Conservation (phyloP, 441 rosid genomes). For the Pelargonium citronellum region DNA sequence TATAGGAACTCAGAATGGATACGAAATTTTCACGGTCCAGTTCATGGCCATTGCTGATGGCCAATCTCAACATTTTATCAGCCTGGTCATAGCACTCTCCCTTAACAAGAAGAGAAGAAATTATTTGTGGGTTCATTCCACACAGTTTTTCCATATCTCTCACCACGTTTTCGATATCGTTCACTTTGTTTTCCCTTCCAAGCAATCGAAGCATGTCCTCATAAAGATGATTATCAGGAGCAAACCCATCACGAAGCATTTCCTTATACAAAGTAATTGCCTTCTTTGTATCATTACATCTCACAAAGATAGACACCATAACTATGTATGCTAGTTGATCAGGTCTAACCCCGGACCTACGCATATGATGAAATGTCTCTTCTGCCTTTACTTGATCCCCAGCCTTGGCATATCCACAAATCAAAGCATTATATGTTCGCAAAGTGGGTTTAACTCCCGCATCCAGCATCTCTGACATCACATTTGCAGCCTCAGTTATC, state of each 20-base stretch:
- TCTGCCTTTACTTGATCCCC: slow-evolving; percentile 80
- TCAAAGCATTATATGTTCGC: slow-evolving; percentile 83
- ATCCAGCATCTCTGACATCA: slow-evolving; percentile 95
- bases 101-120: slow-evolving; percentile 71
- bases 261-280: slow-evolving; percentile 56
- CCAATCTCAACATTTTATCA: slow-evolving; percentile 56
- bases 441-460: slow-evolving; percentile 72
- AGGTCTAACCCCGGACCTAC: slow-evolving; percentile 68
- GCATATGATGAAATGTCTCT: slow-evolving; percentile 68
- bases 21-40: slow-evolving; percentile 50
- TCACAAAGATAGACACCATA: slow-evolving; percentile 72
- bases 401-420: slow-evolving; percentile 93
- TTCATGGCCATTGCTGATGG: slow-evolving; percentile 47
- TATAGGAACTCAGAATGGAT: slow-evolving; percentile 65
- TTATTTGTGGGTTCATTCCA: slow-evolving; percentile 55
- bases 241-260: slow-evolving; percentile 58
- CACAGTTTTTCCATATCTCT: slow-evolving; percentile 65
- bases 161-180: slow-evolving; percentile 53
- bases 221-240: slow-evolving; percentile 51
- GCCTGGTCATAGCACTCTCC: slow-evolving; percentile 83
- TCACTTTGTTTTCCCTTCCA: slow-evolving; percentile 44
- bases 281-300: slow-evolving; percentile 53
- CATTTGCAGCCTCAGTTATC: slow-evolving; percentile 58
- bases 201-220: slow-evolving; percentile 52
- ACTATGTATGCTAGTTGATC: slow-evolving; percentile 80